phyloP scores from a whole-genome alignment of 805 yeast species.

The Brettanomyces bruxellensis region DNA sequence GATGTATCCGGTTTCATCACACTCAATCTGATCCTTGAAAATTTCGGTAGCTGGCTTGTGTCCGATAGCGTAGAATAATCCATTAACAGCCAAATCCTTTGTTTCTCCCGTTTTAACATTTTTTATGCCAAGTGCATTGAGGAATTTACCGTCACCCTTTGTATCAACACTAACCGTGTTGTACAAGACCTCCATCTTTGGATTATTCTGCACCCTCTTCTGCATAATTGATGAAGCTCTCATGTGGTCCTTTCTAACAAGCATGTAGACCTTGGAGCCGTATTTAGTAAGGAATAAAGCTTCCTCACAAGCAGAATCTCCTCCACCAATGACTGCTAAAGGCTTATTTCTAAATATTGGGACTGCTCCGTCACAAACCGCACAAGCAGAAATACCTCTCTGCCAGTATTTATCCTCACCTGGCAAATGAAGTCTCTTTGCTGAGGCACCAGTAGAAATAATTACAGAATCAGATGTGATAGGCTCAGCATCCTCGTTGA shows the following conservation, averaged over 20 bases:
- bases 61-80: slow-evolving; percentile 96
- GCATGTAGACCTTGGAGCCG: slow-evolving; percentile 88
- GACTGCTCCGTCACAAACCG: slow-evolving; percentile 99
- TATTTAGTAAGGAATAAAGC: slow-evolving; percentile 94
- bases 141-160: slow-evolving; percentile 85
- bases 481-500: slow-evolving; percentile 86
- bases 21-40: slow-evolving; percentile 66
- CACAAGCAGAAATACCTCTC: slow-evolving; percentile 98
- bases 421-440: slow-evolving; percentile 85
- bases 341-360: slow-evolving; percentile 98
- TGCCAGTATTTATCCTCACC: slow-evolving; percentile 99
- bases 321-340: slow-evolving; percentile 96
- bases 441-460: slow-evolving; percentile 97
- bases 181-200: slow-evolving; percentile 85
- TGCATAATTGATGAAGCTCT: slow-evolving; percentile 98
- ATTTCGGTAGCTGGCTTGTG: slow-evolving; percentile 91
- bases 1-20: slow-evolving; percentile 85
- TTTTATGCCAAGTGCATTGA: slow-evolving; percentile 55
- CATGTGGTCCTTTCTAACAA: slow-evolving; percentile 89
- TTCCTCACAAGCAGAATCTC: slow-evolving; percentile 99
- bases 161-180: slow-evolving; percentile 82
- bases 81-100: slow-evolving; percentile 68
- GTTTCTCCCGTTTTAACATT: slow-evolving; percentile 65
- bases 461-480: slow-evolving; percentile 87
- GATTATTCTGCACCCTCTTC: slow-evolving; percentile 76